Conservation (phyloP, 805 yeast species). For the Ogataea allantospora region DNA sequence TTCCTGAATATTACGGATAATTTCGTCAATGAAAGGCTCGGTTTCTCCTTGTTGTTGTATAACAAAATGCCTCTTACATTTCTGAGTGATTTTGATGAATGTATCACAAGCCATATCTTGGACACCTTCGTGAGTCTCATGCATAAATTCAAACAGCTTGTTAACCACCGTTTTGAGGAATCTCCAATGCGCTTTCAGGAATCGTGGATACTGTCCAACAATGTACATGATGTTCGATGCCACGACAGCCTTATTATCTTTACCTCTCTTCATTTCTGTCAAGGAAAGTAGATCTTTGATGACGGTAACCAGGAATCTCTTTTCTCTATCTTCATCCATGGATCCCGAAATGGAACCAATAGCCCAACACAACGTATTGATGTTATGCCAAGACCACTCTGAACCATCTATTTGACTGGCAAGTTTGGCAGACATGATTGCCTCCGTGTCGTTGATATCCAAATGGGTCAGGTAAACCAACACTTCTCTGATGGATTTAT, state of each 20-base stretch:
- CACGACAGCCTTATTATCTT: conserved; percentile 97
- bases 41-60: conserved; percentile 79
- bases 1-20: conserved; percentile 74
- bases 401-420: conserved; percentile 91
- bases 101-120: conserved; percentile 99
- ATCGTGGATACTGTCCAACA: conserved; percentile 98
- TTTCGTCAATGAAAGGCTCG: conserved; percentile 89
- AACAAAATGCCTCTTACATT: conserved; percentile 94
- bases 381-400: conserved; percentile 99
- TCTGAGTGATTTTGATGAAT: conserved; percentile 89
- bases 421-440: conserved; percentile 87
- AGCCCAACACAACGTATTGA: conserved; percentile 98
- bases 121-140: conserved; percentile 99
- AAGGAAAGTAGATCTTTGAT: conserved; percentile 87
- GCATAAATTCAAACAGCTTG: conserved; percentile 97
- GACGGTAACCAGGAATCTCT: conserved; percentile 87
- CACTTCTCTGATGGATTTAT: conserved; percentile 94
- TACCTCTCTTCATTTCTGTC: conserved; percentile 95
- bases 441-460: conserved; percentile 91
- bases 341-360: conserved; percentile 98
- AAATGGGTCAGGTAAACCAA: conserved; percentile 93
- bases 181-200: conserved; percentile 97
- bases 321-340: conserved; percentile 97
- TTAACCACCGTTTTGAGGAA: conserved; percentile 93
- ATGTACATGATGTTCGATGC: conserved; percentile 99